A percentile compares a stretch with the other conserved stretches of the same genome.
Evolutionary conservation across 2,329 filamentous ascomycete species (phyloP).

Genomic region (Lachnellula subtilissima): DNA sequence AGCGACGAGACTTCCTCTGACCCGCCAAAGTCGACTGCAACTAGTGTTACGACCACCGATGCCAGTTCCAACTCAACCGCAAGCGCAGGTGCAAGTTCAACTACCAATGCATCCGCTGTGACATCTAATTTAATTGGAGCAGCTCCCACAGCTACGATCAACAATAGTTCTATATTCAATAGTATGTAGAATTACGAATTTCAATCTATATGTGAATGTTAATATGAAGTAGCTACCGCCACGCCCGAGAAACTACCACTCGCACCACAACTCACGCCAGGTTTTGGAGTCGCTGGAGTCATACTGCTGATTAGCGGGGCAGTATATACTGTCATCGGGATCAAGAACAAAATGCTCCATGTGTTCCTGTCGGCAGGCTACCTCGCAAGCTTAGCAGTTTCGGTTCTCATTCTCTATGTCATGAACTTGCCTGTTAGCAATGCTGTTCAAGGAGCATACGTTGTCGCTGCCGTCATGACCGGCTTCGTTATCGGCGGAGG

Average conservation of each 20-base stretch:
- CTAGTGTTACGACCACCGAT: conserved; percentile 8
- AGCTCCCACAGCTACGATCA: conserved; percentile 6
- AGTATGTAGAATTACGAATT: conserved; percentile 13
- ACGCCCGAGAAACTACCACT: conserved; percentile 59
- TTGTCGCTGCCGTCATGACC: conserved; percentile 71
- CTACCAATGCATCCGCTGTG: conserved; percentile 5
- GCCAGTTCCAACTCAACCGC: conserved; percentile 7
- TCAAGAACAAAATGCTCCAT: conserved; percentile 75
- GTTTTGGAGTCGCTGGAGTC: conserved; percentile 71
- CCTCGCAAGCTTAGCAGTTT: conserved; percentile 65
- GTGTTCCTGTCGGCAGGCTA: conserved; percentile 77
- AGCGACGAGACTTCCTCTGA: not conserved
- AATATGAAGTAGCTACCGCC: conserved; percentile 23
- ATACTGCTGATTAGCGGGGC: conserved; percentile 70
- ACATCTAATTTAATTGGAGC: conserved; percentile 19
- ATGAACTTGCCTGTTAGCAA: conserved; percentile 73
- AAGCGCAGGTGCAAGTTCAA: conserved; percentile 2
- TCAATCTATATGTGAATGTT: conserved; percentile 4
- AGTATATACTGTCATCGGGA: conserved; percentile 69
- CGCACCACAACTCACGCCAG: conserved; percentile 70
- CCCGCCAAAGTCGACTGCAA: conserved; percentile 3
- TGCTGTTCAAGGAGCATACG: conserved; percentile 78
- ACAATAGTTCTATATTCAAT: conserved; percentile 20
- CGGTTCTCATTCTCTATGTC: conserved; percentile 82
- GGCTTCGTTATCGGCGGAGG: conserved; percentile 69